Evolutionary conservation across 2,329 filamentous ascomycete genomes (phyloP).

Genomic region (Stachybotrys chlorohalonatus): DNA sequence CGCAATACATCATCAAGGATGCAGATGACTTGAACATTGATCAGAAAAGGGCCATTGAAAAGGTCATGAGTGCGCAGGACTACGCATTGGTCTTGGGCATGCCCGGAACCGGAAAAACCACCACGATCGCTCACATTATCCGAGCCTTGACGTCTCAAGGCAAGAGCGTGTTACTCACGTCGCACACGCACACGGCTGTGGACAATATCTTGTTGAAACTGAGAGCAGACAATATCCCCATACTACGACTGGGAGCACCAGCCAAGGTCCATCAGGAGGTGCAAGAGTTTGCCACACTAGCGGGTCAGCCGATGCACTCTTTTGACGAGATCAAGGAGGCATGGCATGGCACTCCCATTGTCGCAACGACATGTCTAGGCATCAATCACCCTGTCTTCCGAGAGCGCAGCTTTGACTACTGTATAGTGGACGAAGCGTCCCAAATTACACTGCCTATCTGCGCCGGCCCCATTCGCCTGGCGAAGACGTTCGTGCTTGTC

Average conservation of each 20-base stretch:
- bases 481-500: conserved; percentile 85
- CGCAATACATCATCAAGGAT: conserved; percentile 53
- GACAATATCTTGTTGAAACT: conserved; percentile 97
- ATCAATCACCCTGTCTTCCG: conserved; percentile 85
- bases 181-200: conserved; percentile 94
- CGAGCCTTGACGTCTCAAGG: conserved; percentile 78
- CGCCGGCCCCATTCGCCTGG: conserved; percentile 86
- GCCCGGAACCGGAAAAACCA: conserved; percentile 97
- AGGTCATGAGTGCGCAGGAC: conserved; percentile 91
- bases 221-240: conserved; percentile 63
- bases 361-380: conserved; percentile 90
- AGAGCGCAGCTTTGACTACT: conserved; percentile 90
- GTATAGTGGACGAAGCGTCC: conserved; percentile 95
- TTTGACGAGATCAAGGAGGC: conserved; percentile 77
- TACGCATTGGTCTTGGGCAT: conserved; percentile 97
- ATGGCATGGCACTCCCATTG: conserved; percentile 80
- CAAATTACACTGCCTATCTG: conserved; percentile 96
- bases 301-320: conserved; percentile 60
- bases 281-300: conserved; percentile 73
- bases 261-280: conserved; percentile 87
- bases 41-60: conserved; percentile 77
- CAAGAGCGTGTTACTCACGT: conserved; percentile 87
- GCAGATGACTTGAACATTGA: conserved; percentile 72
- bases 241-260: conserved; percentile 75
- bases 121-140: conserved; percentile 96